phyloP scores from a whole-genome alignment of 75 land plant species.

The Ceratopteris richardii region DNA sequence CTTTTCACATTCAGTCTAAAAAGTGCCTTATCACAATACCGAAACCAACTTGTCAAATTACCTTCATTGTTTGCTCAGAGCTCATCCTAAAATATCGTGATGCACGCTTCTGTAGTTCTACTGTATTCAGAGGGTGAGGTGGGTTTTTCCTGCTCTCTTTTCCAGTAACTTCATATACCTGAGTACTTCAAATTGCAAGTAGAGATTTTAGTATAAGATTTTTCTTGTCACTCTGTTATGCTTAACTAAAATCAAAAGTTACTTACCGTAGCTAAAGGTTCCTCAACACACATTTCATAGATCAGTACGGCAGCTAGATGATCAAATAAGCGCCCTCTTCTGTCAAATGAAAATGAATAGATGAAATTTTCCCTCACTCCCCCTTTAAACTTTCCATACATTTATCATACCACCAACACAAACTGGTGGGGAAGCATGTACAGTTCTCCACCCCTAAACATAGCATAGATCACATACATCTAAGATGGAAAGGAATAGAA shows the following conservation, averaged over 20 bases:
- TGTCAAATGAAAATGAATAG: slow-evolving; percentile 31
- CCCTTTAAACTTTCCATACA: no score
- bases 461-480: no score
- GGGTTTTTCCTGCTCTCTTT: slow-evolving; percentile 77
- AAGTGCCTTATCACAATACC: no score
- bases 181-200: background rate
- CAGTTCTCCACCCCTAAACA: no score
- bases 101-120: slow-evolving; percentile 91
- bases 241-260: background rate
- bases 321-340: slow-evolving; percentile 90
- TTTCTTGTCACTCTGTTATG: background rate
- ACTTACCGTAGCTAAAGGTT: slow-evolving; percentile 85
- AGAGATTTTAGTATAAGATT: background rate
- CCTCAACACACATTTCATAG: slow-evolving; percentile 89
- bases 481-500: no score
- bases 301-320: slow-evolving; percentile 65
- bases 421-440: no score
- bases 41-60: slow-evolving; percentile 2
- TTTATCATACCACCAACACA: no score
- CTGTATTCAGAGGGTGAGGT: slow-evolving; percentile 80
- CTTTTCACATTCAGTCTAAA: no score
- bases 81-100: slow-evolving; percentile 86
- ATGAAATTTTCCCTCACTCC: background rate
- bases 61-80: slow-evolving; percentile 97
- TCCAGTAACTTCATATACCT: slow-evolving; percentile 68